Evolutionary conservation across 1,139 yeast species (phyloP), one percentile per base, ranked within the genome.

Genomic region (Kluyveromyces marxianus): DNA sequence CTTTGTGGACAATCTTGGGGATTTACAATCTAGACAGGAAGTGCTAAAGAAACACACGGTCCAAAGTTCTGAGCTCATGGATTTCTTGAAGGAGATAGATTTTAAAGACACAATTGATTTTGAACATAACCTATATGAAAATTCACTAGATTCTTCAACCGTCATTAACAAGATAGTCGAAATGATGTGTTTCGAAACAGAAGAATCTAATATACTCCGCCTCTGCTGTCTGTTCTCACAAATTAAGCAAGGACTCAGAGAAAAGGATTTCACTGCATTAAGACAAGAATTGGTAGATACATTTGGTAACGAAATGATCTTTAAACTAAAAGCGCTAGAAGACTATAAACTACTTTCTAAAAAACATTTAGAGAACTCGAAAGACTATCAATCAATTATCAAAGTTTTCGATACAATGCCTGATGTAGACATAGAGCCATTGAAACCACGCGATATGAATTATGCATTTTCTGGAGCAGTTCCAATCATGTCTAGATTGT

Each of bases 31-130:
- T 14, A 74, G 79, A 43, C 96, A 89, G 59, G 81, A 76, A 39
- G 69, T 78, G 51, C 74, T 92, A 31, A 78, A 85, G 48, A 77
- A 79, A 50, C 96, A 89, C 60, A 89, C 97, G 0, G 69, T 69
- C 3, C 68, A 92, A 27, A 86, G 95, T 3, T 95, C 89, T 55
- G 71, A 70, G 26, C 72, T 88, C 2, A 69, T 90, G 61, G 65
- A 69, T 10, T 81, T 87, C 7, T 75, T 74, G 36, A 69, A 66
- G 32, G 50, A 52, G 8, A 60, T 61, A 7, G 56, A 70, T 35
- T 81, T 81, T 60, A 80, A 81, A 53, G 69, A 70, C 28, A 71
- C 76, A 49, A 66, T 89, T 25, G 83, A 79, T 48, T 70, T 88
- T 41, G 94, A 89, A 59, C 95, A 89, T 63, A 63, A 62, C 42